Evolutionary conservation across 2,329 filamentous ascomycete genomes (phyloP).

Genomic region (Cladophialophora psammophila): DNA sequence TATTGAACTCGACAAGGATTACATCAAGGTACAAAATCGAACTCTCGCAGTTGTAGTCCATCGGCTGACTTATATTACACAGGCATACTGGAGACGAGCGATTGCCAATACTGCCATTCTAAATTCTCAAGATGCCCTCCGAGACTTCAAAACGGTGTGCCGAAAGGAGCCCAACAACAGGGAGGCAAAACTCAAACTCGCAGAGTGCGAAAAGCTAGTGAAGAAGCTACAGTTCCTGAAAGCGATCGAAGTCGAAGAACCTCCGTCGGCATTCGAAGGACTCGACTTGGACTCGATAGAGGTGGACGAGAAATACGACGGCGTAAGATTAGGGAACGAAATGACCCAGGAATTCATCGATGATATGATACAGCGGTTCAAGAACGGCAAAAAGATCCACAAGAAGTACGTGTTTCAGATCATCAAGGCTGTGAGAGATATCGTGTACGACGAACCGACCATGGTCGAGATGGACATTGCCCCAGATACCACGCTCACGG

Average conservation of each 20-base stretch:
- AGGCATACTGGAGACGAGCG: constrained; percentile 95
- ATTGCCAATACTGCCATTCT: constrained; percentile 91
- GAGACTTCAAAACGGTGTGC: constrained; percentile 90
- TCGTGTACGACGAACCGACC: constrained; percentile 90
- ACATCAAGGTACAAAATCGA: constrained; percentile 76
- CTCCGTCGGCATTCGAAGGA: constrained; percentile 89
- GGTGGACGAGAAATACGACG: constrained; percentile 86
- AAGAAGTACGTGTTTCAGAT: constrained; percentile 99
- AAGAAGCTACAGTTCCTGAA: constrained; percentile 91
- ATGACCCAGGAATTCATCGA: constrained; percentile 98
- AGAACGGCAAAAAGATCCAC: constrained; percentile 92
- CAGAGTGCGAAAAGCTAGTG: constrained; percentile 94
- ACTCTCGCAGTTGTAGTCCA: neutral
- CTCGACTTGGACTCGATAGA: constrained; percentile 85
- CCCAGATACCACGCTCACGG: constrained; percentile 79
- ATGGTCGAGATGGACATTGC: constrained; percentile 94
- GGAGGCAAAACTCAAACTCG: constrained; percentile 86
- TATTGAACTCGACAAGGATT: constrained; percentile 83
- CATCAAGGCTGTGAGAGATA: constrained; percentile 83
- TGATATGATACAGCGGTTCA: constrained; percentile 96
- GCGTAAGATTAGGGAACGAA: constrained; percentile 74
- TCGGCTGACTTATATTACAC: neutral
- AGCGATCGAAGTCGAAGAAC: constrained; percentile 91
- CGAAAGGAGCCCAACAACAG: constrained; percentile 87
- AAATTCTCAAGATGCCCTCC: constrained; percentile 83